Base-by-base conservation (phyloP, 495 filamentous ascomycete species). In the Thozetella sp. region DNA sequence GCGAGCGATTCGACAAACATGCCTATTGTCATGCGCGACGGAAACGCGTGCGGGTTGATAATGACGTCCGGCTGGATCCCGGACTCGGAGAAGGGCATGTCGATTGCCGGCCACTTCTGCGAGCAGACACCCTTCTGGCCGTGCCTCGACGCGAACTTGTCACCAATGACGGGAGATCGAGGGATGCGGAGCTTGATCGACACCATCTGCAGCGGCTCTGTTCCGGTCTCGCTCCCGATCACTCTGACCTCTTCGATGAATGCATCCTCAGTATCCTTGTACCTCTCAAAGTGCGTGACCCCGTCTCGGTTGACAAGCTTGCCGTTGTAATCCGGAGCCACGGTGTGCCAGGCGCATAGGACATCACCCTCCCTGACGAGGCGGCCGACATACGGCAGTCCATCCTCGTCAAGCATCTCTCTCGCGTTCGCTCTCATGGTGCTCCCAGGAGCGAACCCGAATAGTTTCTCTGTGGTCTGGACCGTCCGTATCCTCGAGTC, bases 11-110 rank as follows among this genome's bases (percentile, higher is more conserved):
- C 95, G 65, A 99, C 88, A 79, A 99, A 97, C 90, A 98, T 97
- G 72, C 95, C 95, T 72, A 99, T 99, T 23, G 95, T 99, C 95
- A 99, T 99, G 75, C 95, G 94, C 57, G 95, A 98, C n/a, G 95
- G 95, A 84, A 99, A 99, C 74, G 95, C 95, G 83, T 99, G 95
- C 59, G 95, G 95, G 76, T 99, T 99, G 80, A 99, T 99, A 71
- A 99, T 99, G 66, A 97, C 80, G 73, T 99, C 95, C 2, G 95
- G 95, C 69, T 97, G 92, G 68, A 99, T 97, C 58, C 95, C 95
- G 48, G 90, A 91, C 77, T 99, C 95, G 22, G 92, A 93, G 78
- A 99, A 99, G 9, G 95, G 95, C 93, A 99, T 97, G 73, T 99
- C 93, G 55, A 90, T 77, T 0, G 88, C 80, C 9, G 95, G 95